Evolutionary conservation across 768 basidiomycete species (phyloP), one percentile per base, ranked within the genome.

Genomic region (Coprinopsis sp.): DNA sequence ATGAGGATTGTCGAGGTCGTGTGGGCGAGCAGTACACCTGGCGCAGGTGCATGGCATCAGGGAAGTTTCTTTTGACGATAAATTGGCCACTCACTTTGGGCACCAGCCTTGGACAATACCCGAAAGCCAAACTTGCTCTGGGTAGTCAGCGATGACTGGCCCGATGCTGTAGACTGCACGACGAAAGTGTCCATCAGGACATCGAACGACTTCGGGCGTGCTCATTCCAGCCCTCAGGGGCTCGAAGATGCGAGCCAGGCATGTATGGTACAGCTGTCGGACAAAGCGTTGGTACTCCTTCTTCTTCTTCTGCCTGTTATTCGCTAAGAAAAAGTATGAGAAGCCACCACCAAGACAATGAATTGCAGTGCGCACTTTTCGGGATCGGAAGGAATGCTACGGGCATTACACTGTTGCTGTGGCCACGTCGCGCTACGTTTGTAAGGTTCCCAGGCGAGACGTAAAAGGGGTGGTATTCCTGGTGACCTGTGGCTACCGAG

Each of bases 61-160:
- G n/a, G n/a, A n/a, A n/a, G n/a, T n/a, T n/a, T n/a, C n/a, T n/a
- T n/a, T n/a, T n/a, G n/a, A n/a, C n/a, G n/a, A n/a, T n/a, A n/a
- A n/a, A n/a, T n/a, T n/a, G n/a, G 25, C 2, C 18, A 53, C 43
- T 3, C 39, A 46, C 47, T 48, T 54, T 18, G 54, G 54, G 44
- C 51, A 61, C 62, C 62, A 62, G 2, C 49, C 37, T 6, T 51
- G 39, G 0, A 71, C 64, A 27, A 65, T 54, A 10, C 57, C 49
- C 0, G 60, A 43, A 0, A 67, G 47, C 40, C 47, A 59, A 0
- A 62, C 64, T 44, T 71, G 69, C 37, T 70, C 68, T 0, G 68
- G 68, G 48, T 71, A 71, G 33, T 71, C 67, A 0, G 66, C 64
- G 25, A 70, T 68, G 39, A 61, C 66, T 2, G 67, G 64, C 0